Evolutionary conservation across 148 eudicot genomes (phyloP).

Genomic region (Persicaria maculosa): DNA sequence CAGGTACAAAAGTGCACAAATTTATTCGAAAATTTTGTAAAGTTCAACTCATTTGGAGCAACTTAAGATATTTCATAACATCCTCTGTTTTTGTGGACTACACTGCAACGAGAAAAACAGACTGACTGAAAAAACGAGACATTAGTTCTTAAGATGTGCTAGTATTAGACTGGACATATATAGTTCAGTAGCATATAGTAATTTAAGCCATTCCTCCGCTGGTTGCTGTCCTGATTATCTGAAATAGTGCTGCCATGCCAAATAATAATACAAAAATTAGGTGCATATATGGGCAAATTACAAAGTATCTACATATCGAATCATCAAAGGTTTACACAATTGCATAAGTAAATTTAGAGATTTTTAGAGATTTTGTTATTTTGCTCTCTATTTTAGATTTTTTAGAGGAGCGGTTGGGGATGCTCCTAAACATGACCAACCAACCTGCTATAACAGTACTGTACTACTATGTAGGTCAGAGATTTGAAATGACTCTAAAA

Average conservation of each 20-base stretch:
- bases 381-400: too few relatives aligned
- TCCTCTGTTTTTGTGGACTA: neutral
- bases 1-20: too few relatives aligned
- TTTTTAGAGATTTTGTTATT: too few relatives aligned
- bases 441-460: neutral
- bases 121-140: neutral
- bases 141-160: neutral
- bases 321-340: neutral
- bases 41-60: too few relatives aligned
- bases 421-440: neutral
- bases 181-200: neutral
- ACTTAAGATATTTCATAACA: too few relatives aligned
- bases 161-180: neutral
- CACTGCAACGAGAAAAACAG: neutral
- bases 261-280: neutral
- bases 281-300: neutral
- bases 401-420: too few relatives aligned
- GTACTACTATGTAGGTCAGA: neutral
- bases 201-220: slow-evolving; percentile 59
- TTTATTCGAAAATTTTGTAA: too few relatives aligned
- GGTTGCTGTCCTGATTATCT: slow-evolving; percentile 59
- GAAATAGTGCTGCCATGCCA: slow-evolving; percentile 36
- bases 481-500: too few relatives aligned
- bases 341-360: too few relatives aligned
- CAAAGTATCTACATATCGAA: neutral